Base-by-base conservation (phyloP, 2,329 filamentous ascomycete genomes). In the Whalleya microplaca region DNA sequence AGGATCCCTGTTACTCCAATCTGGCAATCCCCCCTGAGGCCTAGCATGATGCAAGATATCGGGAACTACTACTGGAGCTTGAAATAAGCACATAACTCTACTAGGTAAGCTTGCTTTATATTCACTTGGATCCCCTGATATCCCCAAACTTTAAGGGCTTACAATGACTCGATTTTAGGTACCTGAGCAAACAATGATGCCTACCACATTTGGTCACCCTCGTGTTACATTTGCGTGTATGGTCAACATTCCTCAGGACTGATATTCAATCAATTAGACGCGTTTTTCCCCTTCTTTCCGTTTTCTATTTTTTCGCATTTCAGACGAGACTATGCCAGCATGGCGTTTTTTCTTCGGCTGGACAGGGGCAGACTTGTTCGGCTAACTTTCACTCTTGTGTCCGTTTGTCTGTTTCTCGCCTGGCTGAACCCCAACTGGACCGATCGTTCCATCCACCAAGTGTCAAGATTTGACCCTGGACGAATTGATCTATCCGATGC, bases 341-440 rank as follows among this genome's bases (percentile, higher is more conserved):
- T 69, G 66, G 44, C 59, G 49, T 27, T 52, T 37, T 37, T 41
- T 29, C 53, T 59, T 44, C 63, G 63, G 49, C 51, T 56, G 23
- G 59, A 65, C 21, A 50, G 62, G 59, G 56, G 64, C 56, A 63
- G 67, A 49, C 57, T 49, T 43, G 53, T 45, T 45, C 64, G 66
- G 41, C 44, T 65, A 43, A 48, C 54, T 48, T 43, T 62, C 20
- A 42, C 51, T 2, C 42, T 68, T 14, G 52, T 50, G 29, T 47
- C 64, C 10, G 41, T 55, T 41, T 53, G 65, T 12, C 46, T 69
- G 8, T 37, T 69, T 12, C 61, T 71, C n/a, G 16, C 67, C 12
- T 71, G 68, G 66, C 47, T 70, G 48, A 69, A 69, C 55, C 67
- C 66, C 21, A 66, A 65, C 48, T 70, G 68, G 69, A 66, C 63